Conservation (phyloP, 768 basidiomycete genomes). For the Russula dissimulans region DNA sequence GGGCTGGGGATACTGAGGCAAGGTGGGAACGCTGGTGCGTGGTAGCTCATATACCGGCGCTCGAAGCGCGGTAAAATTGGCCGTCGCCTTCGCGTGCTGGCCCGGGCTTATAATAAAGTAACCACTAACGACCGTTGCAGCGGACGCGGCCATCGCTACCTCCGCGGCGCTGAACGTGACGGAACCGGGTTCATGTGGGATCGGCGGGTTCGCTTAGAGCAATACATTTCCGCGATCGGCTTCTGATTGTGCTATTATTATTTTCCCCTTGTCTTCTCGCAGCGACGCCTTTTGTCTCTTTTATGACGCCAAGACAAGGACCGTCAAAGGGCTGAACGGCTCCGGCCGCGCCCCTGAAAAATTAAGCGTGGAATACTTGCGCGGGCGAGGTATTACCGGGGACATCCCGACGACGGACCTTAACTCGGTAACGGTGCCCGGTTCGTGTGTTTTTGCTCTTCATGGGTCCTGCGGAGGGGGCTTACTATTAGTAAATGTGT, state of each 20-base stretch:
- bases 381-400: conserved; percentile 58
- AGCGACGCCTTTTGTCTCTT: conserved; percentile 92
- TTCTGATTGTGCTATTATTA: too few species aligned
- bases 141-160: conserved; percentile 90
- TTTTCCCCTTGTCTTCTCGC: neutral
- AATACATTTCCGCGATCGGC: too few species aligned
- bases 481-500: neutral
- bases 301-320: conserved; percentile 75
- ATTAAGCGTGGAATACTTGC: conserved; percentile 64
- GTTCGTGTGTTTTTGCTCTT: conserved; percentile 26
- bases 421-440: conserved; percentile 88
- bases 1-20: conserved; percentile 85
- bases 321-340: conserved; percentile 84
- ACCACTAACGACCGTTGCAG: conserved; percentile 30
- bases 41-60: neutral
- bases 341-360: conserved; percentile 82
- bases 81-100: neutral
- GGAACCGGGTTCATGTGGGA: conserved; percentile 83
- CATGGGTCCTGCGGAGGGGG: neutral
- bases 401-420: conserved; percentile 73
- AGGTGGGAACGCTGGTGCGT: conserved; percentile 90
- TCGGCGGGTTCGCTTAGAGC: conserved; percentile 57
- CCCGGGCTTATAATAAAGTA: neutral
- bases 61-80: too few species aligned
- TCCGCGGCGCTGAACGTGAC: conserved; percentile 90